Conservation (phyloP, 2,329 filamentous ascomycete species). For the Thelonectria blattea region DNA sequence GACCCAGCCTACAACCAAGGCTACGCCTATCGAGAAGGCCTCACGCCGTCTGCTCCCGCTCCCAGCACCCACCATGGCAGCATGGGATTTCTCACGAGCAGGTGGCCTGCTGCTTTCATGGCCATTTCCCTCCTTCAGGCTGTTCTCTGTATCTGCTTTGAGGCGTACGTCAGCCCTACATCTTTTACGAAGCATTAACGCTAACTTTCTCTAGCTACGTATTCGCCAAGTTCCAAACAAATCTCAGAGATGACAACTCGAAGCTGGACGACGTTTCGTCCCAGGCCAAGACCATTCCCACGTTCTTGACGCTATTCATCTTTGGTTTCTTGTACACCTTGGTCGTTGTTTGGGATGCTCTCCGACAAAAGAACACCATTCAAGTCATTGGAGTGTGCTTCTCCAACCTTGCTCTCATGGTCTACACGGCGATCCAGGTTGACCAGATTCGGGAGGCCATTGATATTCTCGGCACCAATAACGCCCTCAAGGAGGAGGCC, state of each 20-base stretch:
- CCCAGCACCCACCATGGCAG: constrained; percentile 41
- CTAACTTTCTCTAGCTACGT: constrained; percentile 69
- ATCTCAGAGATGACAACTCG: constrained; percentile 50
- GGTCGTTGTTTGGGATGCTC: constrained; percentile 88
- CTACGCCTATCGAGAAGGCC: constrained; percentile 47
- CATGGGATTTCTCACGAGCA: constrained; percentile 79
- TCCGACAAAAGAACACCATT: constrained; percentile 96
- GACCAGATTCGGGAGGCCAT: constrained; percentile 86
- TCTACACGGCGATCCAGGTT: constrained; percentile 92
- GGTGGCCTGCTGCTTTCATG: constrained; percentile 90
- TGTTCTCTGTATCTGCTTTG: constrained; percentile 78
- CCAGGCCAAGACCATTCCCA: constrained; percentile 79
- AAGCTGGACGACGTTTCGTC: constrained; percentile 51
- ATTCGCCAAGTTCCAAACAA: constrained; percentile 83
- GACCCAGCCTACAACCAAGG: constrained; percentile 43
- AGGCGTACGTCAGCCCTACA: constrained; percentile 69
- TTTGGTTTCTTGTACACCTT: constrained; percentile 96
- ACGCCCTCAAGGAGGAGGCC: constrained; percentile 50
- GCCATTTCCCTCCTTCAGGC: constrained; percentile 77
- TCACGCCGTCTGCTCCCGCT: constrained; percentile 42
- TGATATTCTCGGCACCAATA: constrained; percentile 51
- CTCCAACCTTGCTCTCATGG: constrained; percentile 88
- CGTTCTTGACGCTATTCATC: constrained; percentile 94
- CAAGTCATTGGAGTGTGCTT: constrained; percentile 94
- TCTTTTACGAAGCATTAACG: not conserved